Percentiles rank a stretch among this genome's conserved stretches.
Conservation (phyloP, 169 alveolate genomes). For the Plasmodium chabaudi region DNA sequence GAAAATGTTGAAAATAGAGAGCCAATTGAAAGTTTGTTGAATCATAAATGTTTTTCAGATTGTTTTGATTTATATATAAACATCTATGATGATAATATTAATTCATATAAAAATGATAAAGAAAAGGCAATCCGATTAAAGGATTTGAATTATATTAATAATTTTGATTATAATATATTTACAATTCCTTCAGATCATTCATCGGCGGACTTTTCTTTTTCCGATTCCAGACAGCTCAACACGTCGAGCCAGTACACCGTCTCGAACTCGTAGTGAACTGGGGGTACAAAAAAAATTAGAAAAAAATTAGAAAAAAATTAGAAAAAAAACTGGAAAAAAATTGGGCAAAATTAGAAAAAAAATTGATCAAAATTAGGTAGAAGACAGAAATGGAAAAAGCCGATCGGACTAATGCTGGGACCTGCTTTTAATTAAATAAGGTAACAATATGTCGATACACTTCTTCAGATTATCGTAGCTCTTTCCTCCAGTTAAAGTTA, state of each 20-base stretch:
- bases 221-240: conserved; percentile 8
- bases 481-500: conserved; percentile 84
- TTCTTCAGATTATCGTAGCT: conserved; percentile 62
- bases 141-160: conserved; percentile 46
- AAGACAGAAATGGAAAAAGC: not conserved
- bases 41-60: conserved; percentile 49
- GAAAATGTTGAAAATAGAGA: conserved; percentile 22
- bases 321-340: not conserved
- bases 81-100: conserved; percentile 68
- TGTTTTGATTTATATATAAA: conserved; percentile 66
- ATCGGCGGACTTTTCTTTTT: conserved; percentile 10
- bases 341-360: not conserved
- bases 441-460: conserved; percentile 55
- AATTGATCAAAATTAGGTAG: not conserved
- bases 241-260: conserved; percentile 39
- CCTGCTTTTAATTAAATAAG: conserved; percentile 59
- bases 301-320: not conserved
- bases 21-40: conserved; percentile 11
- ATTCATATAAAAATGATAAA: conserved; percentile 54
- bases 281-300: not conserved
- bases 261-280: conserved; percentile 5
- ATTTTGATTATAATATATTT: conserved; percentile 52
- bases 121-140: conserved; percentile 56
- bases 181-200: conserved; percentile 48
- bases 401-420: conserved; percentile 30